Conservation (phyloP, 2,329 filamentous ascomycete genomes). For the Phialemonium atrogriseum region DNA sequence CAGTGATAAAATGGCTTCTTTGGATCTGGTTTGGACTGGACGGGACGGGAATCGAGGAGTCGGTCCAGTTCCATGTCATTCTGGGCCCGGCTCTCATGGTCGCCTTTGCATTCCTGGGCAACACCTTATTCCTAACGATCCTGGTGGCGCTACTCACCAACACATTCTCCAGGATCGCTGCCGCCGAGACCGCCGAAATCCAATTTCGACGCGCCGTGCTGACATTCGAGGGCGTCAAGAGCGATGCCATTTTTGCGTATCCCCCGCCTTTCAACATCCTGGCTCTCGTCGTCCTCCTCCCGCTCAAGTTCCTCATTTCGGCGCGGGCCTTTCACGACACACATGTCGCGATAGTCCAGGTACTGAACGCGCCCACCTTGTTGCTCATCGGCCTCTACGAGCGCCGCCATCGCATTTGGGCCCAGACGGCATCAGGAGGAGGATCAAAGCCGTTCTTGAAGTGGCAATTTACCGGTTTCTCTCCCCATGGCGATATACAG, state of each 20-base stretch:
- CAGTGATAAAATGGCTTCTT: conserved; percentile 68
- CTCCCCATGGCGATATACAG: conserved; percentile 17
- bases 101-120: conserved; percentile 64
- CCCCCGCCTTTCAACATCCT: conserved; percentile 63
- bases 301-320: conserved; percentile 54
- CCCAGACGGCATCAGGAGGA: conserved; percentile 4
- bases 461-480: conserved; percentile 16
- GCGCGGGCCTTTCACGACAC: conserved; percentile 62
- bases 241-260: conserved; percentile 62
- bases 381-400: conserved; percentile 54
- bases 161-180: conserved; percentile 63
- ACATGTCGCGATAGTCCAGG: conserved; percentile 57
- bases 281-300: conserved; percentile 54
- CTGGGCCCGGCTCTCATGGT: conserved; percentile 64
- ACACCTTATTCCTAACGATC: conserved; percentile 67
- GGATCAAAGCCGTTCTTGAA: no score
- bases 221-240: conserved; percentile 68
- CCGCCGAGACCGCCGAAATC: conserved; percentile 60
- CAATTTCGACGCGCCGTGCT: conserved; percentile 64
- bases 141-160: conserved; percentile 66
- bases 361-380: conserved; percentile 56
- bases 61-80: conserved; percentile 53
- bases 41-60: conserved; percentile 44
- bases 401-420: conserved; percentile 49
- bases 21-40: conserved; percentile 76